A percentile compares a stretch with the other conserved stretches of the same genome.
phyloP scores from a whole-genome alignment of 192 early-diverging fungal genomes.

The Spizellomyces sp. region DNA sequence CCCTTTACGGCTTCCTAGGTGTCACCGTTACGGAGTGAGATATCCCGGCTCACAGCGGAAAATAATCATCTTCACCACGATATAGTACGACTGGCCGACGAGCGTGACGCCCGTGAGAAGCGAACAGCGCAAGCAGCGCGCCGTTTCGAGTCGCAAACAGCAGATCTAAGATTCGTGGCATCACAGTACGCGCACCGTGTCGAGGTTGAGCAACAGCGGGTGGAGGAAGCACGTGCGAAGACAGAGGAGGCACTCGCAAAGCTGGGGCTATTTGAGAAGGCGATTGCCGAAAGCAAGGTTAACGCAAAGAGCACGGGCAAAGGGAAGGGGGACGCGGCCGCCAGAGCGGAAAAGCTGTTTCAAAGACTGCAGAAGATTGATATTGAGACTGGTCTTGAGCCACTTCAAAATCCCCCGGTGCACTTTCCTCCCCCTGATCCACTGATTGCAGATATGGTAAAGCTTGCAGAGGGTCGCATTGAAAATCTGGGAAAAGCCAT shows the following conservation, averaged over 20 bases:
- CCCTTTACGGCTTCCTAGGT: conserved; percentile 21
- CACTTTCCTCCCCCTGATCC: conserved; percentile 43
- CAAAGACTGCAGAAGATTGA: conserved; percentile 61
- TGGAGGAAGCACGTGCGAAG: conserved; percentile 38
- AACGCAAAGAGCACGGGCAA: conserved; percentile 2
- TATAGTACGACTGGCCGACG: conserved; percentile 38
- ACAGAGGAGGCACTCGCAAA: conserved; percentile 43
- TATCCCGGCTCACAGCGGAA: conserved; percentile 47
- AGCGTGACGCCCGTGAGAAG: conserved; percentile 39
- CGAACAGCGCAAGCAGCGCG: conserved; percentile 21
- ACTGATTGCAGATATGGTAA: conserved; percentile 40
- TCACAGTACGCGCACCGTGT: conserved; percentile 46
- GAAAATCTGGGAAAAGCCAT: conserved; percentile 32
- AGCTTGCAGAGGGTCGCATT: conserved; percentile 35
- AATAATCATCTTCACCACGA: conserved; percentile 55
- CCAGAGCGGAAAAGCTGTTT: conserved; percentile 38
- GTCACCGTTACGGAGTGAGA: conserved; percentile 42
- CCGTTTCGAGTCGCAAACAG: conserved; percentile 33
- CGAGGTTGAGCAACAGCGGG: conserved; percentile 39
- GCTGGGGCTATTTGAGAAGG: conserved; percentile 36
- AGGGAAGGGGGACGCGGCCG: conserved; percentile 4
- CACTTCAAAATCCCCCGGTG: conserved; percentile 20
- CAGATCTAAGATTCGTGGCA: conserved; percentile 50
- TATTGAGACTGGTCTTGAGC: conserved; percentile 57
- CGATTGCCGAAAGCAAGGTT: no score